A percentile compares a stretch with the other conserved stretches of the same genome.
Conservation (phyloP, 2,329 filamentous ascomycete species). For the Claviceps cyperi region DNA sequence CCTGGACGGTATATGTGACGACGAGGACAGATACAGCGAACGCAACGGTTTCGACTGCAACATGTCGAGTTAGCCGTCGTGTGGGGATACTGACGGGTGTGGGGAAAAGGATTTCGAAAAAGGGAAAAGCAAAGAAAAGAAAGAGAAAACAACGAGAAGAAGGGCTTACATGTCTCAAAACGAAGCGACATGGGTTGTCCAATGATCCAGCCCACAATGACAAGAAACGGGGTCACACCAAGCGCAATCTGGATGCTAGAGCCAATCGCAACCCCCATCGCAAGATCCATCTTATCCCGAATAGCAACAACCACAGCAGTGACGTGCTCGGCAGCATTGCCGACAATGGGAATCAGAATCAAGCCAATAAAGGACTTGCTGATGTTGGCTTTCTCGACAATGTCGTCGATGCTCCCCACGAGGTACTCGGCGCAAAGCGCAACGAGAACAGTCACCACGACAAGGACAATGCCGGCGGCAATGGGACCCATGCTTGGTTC, state of each 20-base stretch:
- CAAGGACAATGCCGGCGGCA: slow-evolving; percentile 50
- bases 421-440: slow-evolving; percentile 64
- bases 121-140: too few species aligned
- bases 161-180: slow-evolving; percentile 46
- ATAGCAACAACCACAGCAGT: slow-evolving; percentile 67
- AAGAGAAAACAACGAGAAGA: not conserved
- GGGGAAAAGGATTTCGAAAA: too few species aligned
- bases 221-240: slow-evolving; percentile 66
- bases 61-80: not conserved
- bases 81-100: too few species aligned
- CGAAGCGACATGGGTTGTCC: slow-evolving; percentile 60
- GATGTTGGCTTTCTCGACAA: slow-evolving; percentile 55
- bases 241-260: slow-evolving; percentile 73
- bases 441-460: slow-evolving; percentile 55
- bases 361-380: slow-evolving; percentile 72
- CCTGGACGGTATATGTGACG: slow-evolving; percentile 62
- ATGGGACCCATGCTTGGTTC: slow-evolving; percentile 44
- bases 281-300: slow-evolving; percentile 60
- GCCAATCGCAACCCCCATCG: slow-evolving; percentile 69
- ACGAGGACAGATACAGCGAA: slow-evolving; percentile 65
- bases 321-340: slow-evolving; percentile 69
- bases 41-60: slow-evolving; percentile 54
- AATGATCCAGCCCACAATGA: slow-evolving; percentile 69
- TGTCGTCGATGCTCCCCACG: slow-evolving; percentile 59
- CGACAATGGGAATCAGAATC: slow-evolving; percentile 65